Percentiles rank a stretch among this genome's conserved stretches.
These are phyloP conservation scores for Rhododendron griersonianum DNA, from an alignment of 148 eudicot species.

Conservation along the genomic window DNA sequence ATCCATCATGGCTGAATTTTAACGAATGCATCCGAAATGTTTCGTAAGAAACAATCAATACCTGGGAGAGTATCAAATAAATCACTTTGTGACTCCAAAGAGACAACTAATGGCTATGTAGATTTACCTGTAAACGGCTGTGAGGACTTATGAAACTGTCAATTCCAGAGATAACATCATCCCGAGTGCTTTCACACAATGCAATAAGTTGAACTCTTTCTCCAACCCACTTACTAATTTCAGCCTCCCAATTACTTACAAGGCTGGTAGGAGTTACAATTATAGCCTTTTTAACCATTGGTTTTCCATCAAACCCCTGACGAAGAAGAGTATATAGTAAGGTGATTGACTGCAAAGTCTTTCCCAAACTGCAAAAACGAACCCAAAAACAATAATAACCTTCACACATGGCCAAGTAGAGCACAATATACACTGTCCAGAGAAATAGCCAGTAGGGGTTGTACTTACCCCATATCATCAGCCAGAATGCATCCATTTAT, in stretches of 20 bases:
- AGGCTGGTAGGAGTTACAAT: slow-evolving; percentile 98
- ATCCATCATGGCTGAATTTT: slow-evolving; percentile 65
- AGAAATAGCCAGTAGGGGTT: slow-evolving; percentile 4
- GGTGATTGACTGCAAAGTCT: slow-evolving; percentile 96
- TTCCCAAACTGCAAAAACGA: slow-evolving; percentile 69
- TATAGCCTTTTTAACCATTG: slow-evolving; percentile 90
- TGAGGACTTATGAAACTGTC: slow-evolving; percentile 56
- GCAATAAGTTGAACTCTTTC: slow-evolving; percentile 84
- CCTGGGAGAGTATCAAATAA: slow-evolving; percentile 41
- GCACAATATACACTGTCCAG: neutral
- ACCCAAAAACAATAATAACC: slow-evolving; percentile 1
- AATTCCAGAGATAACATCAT: slow-evolving; percentile 75
- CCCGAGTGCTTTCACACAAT: slow-evolving; percentile 89
- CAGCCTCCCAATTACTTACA: slow-evolving; percentile 99
- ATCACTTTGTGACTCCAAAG: slow-evolving; percentile 17
- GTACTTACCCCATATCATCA: slow-evolving; percentile 96
- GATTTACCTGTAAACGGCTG: slow-evolving; percentile 61
- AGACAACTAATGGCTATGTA: slow-evolving; percentile 11
- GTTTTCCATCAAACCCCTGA: slow-evolving; percentile 93
- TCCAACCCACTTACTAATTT: slow-evolving; percentile 93
- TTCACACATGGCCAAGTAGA: neutral
- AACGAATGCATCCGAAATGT: slow-evolving; percentile 91
- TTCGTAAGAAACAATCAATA: slow-evolving; percentile 93
- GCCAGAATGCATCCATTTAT: slow-evolving; percentile 95
- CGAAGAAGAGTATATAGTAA: slow-evolving; percentile 85